Percentiles rank a stretch among this genome's conserved stretches.
Evolutionary conservation across 139 green algal genomes (phyloP).

Genomic region (Chlamydomonas incerta): DNA sequence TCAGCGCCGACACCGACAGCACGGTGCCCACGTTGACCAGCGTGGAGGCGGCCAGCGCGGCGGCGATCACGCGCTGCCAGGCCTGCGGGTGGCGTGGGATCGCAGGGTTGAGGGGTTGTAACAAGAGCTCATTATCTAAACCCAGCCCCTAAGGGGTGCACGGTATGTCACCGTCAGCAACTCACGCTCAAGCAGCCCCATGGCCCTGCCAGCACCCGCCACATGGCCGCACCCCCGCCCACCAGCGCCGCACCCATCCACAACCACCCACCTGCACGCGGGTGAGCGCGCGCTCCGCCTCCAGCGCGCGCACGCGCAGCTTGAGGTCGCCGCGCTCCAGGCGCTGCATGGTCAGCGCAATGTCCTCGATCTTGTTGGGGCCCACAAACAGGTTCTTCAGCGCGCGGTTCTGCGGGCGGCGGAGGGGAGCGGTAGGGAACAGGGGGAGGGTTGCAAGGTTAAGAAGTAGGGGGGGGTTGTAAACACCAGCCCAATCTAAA

Average conservation of each 20-base stretch:
- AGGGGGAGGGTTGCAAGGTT: not conserved
- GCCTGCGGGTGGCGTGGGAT: constrained; percentile 49
- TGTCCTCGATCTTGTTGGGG: constrained; percentile 93
- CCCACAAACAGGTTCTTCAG: constrained; percentile 93
- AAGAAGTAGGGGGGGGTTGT: too few species aligned
- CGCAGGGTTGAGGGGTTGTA: not conserved
- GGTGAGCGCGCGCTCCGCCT: constrained; percentile 92
- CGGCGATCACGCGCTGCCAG: constrained; percentile 76
- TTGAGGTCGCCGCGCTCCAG: constrained; percentile 97
- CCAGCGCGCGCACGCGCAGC: constrained; percentile 93
- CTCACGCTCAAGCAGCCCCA: too few species aligned
- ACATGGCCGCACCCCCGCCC: too few species aligned
- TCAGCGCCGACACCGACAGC: constrained; percentile 76
- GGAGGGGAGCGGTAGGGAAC: not conserved
- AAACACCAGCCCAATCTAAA: too few species aligned
- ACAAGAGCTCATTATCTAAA: too few species aligned
- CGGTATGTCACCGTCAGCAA: too few species aligned
- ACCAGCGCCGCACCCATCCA: too few species aligned
- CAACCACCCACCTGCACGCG: constrained; percentile 74
- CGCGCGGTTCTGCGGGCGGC: constrained; percentile 81
- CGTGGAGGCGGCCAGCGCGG: constrained; percentile 80
- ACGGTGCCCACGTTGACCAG: constrained; percentile 96
- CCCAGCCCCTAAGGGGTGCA: too few species aligned
- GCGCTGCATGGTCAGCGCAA: constrained; percentile 72
- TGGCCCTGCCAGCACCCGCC: too few species aligned